Evolutionary conservation across 192 early-diverging fungal genomes (phyloP).

Genomic region (Cetraspora pellucida): DNA sequence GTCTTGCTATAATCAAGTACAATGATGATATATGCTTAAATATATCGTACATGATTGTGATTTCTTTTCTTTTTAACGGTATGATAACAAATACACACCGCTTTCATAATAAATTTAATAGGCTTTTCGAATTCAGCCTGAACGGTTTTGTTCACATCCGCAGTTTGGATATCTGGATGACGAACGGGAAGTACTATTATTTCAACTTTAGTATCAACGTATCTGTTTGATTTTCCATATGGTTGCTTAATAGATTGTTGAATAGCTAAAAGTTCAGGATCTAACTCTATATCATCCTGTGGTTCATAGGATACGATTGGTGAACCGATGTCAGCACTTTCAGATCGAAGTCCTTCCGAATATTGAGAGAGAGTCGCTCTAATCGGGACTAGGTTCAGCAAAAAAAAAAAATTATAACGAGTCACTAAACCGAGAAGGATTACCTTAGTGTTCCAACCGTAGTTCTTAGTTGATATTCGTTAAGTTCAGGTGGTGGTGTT

Average conservation of each 20-base stretch:
- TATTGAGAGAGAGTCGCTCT: slow-evolving; percentile 10
- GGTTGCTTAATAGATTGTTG: background rate
- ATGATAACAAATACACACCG: slow-evolving; percentile 7
- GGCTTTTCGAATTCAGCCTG: slow-evolving; percentile 18
- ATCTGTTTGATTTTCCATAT: background rate
- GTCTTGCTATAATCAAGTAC: slow-evolving; percentile 16
- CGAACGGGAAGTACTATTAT: background rate
- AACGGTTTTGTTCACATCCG: background rate
- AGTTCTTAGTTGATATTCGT: background rate
- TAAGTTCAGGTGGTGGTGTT: slow-evolving; percentile 19
- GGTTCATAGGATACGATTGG: background rate
- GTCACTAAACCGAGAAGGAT: background rate
- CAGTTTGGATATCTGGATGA: background rate
- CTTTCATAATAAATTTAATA: slow-evolving; percentile 30
- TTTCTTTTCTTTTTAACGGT: background rate
- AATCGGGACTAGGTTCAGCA: background rate
- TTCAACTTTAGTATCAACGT: slow-evolving; percentile 13
- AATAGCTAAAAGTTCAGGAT: slow-evolving; percentile 24
- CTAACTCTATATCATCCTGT: slow-evolving; percentile 23
- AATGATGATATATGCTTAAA: background rate
- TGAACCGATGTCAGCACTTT: background rate
- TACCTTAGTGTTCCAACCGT: slow-evolving; percentile 10
- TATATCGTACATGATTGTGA: background rate
- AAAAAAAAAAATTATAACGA: background rate
- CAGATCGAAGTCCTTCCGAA: background rate